phyloP scores from a whole-genome alignment of 1,139 yeast genomes.

The Hyphopichia khmerensis region DNA sequence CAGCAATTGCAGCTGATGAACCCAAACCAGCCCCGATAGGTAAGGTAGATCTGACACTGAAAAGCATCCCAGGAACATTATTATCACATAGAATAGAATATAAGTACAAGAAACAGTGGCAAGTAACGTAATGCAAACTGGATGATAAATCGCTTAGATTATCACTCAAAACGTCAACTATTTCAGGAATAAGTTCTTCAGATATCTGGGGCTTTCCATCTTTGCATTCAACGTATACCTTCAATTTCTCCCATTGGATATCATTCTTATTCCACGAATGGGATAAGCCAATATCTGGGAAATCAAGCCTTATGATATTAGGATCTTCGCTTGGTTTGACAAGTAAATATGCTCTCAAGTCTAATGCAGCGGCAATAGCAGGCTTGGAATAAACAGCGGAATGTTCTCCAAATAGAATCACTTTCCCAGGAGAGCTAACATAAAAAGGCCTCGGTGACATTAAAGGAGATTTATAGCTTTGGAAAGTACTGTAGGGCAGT shows the following conservation, averaged over 20 bases:
- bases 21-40: slow-evolving; percentile 99
- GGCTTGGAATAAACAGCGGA: slow-evolving; percentile 93
- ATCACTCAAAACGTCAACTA: slow-evolving; percentile 49
- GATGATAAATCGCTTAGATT: slow-evolving; percentile 47
- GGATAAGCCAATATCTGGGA: slow-evolving; percentile 76
- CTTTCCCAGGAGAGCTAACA: slow-evolving; percentile 96
- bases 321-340: slow-evolving; percentile 47
- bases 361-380: slow-evolving; percentile 87
- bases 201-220: slow-evolving; percentile 44
- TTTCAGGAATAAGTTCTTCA: slow-evolving; percentile 59
- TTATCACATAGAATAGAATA: slow-evolving; percentile 58
- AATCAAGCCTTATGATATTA: slow-evolving; percentile 57
- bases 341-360: slow-evolving; percentile 75
- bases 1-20: slow-evolving; percentile 88
- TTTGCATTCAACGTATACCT: slow-evolving; percentile 14
- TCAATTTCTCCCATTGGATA: slow-evolving; percentile 59
- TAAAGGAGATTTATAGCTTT: background rate
- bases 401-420: slow-evolving; percentile 94
- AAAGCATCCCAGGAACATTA: slow-evolving; percentile 50
- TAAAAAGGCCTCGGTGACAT: slow-evolving; percentile 46
- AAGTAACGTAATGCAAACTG: slow-evolving; percentile 74
- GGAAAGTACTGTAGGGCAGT: background rate
- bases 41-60: slow-evolving; percentile 73
- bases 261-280: slow-evolving; percentile 60
- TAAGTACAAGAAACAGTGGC: slow-evolving; percentile 80